Percentiles rank a stretch among this genome's conserved stretches.
phyloP scores from a whole-genome alignment of 129 eudicot species.

The Flaveria robusta region DNA sequence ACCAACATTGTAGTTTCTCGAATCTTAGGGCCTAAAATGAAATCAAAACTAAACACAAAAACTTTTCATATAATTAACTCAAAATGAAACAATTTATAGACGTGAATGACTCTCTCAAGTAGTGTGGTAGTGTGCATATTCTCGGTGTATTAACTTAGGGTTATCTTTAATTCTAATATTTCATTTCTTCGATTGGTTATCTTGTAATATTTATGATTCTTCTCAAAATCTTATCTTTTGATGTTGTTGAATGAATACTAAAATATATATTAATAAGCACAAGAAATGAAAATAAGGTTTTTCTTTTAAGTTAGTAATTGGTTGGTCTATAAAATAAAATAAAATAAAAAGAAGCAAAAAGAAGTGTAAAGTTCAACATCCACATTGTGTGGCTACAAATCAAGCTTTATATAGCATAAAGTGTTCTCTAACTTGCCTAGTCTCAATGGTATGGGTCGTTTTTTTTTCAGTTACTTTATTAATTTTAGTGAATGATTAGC shows the following conservation, averaged over 20 bases:
- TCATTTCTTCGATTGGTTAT: too few species aligned
- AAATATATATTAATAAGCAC: not conserved
- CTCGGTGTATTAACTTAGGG: too few species aligned
- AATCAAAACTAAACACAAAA: too few species aligned
- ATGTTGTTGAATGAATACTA: not conserved
- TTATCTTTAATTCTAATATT: too few species aligned
- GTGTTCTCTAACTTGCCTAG: conserved; percentile 23
- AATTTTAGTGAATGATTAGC: conserved; percentile 33
- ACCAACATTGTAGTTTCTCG: too few species aligned
- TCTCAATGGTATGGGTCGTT: conserved; percentile 27
- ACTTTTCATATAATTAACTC: too few species aligned
- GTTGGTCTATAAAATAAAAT: conserved; percentile 19
- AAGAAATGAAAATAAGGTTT: not conserved
- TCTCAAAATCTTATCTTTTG: too few species aligned
- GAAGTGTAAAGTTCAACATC: conserved; percentile 29
- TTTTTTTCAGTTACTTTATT: not conserved
- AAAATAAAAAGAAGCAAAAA: conserved; percentile 20
- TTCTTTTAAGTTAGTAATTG: conserved; percentile 17
- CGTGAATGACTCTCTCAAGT: too few species aligned
- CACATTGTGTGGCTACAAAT: conserved; percentile 38
- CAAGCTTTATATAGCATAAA: conserved; percentile 29
- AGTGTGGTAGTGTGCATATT: too few species aligned
- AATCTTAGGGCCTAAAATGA: too few species aligned
- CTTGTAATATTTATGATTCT: too few species aligned
- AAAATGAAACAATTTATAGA: too few species aligned